Percentiles rank a stretch among this genome's conserved stretches.
Conservation (phyloP, 129 eudicot genomes). For the Centrapalus pauciflorus region DNA sequence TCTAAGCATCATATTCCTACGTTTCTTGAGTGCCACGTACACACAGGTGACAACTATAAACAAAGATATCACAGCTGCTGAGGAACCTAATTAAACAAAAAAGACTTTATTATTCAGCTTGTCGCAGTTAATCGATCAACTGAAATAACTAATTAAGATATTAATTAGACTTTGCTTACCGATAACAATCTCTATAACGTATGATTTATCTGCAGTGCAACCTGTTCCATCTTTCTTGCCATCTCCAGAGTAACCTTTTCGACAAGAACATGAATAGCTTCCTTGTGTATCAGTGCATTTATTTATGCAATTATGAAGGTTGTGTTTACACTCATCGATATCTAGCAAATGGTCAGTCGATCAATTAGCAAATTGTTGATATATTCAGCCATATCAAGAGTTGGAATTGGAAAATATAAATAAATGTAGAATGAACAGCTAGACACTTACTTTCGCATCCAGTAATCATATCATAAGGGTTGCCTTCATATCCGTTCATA, state of each 20-base stretch:
- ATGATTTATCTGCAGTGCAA: constrained; percentile 13
- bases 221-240: constrained; percentile 29
- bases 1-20: constrained; percentile 13
- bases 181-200: constrained; percentile 12
- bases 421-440: not conserved
- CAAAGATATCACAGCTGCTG: constrained; percentile 19
- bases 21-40: constrained; percentile 25
- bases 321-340: constrained; percentile 22
- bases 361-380: not conserved
- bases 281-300: constrained; percentile 28
- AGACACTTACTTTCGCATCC: constrained; percentile 32
- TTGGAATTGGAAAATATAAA: not conserved
- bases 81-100: constrained; percentile 8
- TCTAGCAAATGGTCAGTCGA: constrained; percentile 1
- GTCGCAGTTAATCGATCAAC: not conserved
- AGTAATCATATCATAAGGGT: constrained; percentile 40
- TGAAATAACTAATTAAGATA: not conserved
- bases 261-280: constrained; percentile 31
- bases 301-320: not conserved
- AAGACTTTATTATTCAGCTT: too few relatives aligned
- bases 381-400: not conserved
- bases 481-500: constrained; percentile 37
- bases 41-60: constrained; percentile 14
- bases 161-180: not conserved
- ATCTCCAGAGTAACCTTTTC: constrained; percentile 35